Conservation (phyloP, 2,329 filamentous ascomycete genomes). For the Lachnum nothofagi region DNA sequence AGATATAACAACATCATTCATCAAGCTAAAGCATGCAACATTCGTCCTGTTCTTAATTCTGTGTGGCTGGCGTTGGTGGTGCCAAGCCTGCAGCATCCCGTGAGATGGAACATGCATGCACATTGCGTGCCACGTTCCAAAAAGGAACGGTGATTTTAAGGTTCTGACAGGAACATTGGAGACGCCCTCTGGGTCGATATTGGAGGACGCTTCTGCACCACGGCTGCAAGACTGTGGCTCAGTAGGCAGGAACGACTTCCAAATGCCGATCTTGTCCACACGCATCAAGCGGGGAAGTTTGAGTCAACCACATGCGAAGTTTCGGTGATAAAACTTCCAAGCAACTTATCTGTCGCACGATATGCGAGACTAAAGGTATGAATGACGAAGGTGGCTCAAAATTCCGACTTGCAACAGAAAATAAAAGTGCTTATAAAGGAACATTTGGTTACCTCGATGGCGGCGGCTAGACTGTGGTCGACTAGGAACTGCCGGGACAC, state of each 20-base stretch:
- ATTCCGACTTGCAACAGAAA: constrained; percentile 12
- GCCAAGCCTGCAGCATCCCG: neutral
- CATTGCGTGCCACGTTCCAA: neutral
- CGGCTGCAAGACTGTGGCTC: neutral
- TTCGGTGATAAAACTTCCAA: neutral
- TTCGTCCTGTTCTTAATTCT: too few species aligned
- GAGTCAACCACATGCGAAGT: too few species aligned
- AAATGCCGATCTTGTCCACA: too few species aligned
- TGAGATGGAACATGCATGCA: neutral
- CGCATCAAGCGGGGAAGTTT: too few species aligned
- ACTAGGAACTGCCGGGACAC: neutral
- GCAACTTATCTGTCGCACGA: neutral
- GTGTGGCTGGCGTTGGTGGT: too few species aligned
- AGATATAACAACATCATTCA: too few species aligned
- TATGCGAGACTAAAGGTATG: neutral
- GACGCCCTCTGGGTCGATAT: neutral
- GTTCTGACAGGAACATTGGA: neutral
- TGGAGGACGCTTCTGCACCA: neutral
- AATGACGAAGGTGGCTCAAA: constrained; percentile 13
- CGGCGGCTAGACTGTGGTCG: neutral
- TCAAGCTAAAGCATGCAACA: too few species aligned
- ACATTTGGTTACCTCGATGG: neutral
- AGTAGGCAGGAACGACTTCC: too few species aligned
- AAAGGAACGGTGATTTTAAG: neutral
- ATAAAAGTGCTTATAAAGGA: neutral